phyloP scores from a whole-genome alignment of 192 early-diverging fungal genomes.

The Blastocladiella britannica region DNA sequence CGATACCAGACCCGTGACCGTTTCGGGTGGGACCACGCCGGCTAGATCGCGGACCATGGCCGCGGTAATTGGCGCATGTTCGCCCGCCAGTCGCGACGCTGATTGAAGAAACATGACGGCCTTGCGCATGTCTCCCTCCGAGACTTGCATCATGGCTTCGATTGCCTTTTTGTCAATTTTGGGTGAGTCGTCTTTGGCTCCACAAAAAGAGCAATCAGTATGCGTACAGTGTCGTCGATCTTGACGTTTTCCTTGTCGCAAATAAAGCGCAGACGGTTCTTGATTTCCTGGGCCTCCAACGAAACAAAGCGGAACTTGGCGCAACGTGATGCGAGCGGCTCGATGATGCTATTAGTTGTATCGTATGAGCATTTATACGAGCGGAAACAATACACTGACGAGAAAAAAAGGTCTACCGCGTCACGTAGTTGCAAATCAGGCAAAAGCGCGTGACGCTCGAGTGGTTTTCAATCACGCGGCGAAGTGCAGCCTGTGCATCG shows the following conservation, averaged over 20 bases:
- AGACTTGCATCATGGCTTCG: slow-evolving; percentile 39
- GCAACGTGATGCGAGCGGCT: slow-evolving; percentile 80
- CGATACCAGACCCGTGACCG: slow-evolving; percentile 37
- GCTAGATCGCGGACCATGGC: slow-evolving; percentile 52
- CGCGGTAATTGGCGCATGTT: slow-evolving; percentile 20
- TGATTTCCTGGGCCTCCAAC: slow-evolving; percentile 36
- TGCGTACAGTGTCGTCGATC: slow-evolving; percentile 22
- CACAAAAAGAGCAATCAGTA: slow-evolving; percentile 3
- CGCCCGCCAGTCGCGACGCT: slow-evolving; percentile 37
- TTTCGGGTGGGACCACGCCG: slow-evolving; percentile 50
- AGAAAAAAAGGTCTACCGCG: slow-evolving; percentile 19
- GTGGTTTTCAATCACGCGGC: slow-evolving; percentile 88
- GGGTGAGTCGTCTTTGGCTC: neutral
- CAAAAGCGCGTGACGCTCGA: slow-evolving; percentile 85
- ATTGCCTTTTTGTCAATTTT: slow-evolving; percentile 23
- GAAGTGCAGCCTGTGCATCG: slow-evolving; percentile 79
- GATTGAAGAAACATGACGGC: slow-evolving; percentile 83
- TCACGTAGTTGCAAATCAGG: slow-evolving; percentile 78
- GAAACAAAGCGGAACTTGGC: slow-evolving; percentile 89
- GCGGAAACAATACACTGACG: slow-evolving; percentile 11
- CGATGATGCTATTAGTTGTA: slow-evolving; percentile 43
- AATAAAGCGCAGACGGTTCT: slow-evolving; percentile 42
- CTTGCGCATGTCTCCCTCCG: slow-evolving; percentile 79
- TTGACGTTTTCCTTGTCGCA: slow-evolving; percentile 41
- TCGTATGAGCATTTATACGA: slow-evolving; percentile 1